These are phyloP conservation scores for Raddia guianensis DNA, from an alignment of 176 grass and related monocot species.

Conservation along the genomic window DNA sequence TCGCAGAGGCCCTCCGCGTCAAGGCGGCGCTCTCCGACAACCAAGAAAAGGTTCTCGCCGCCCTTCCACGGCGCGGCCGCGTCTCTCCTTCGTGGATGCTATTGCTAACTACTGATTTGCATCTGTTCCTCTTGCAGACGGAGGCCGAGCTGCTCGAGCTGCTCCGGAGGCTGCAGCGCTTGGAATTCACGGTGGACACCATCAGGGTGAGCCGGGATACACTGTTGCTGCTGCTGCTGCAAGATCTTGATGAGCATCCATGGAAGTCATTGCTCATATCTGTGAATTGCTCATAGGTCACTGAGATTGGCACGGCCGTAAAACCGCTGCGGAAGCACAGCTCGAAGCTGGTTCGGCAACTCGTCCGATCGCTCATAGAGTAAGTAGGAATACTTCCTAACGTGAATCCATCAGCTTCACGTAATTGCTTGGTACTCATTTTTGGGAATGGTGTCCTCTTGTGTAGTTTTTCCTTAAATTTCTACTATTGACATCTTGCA, in stretches of 20 bases:
- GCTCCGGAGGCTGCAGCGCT: slow-evolving; percentile 44
- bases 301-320: slow-evolving; percentile 62
- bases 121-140: slow-evolving; percentile 43
- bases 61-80: background rate
- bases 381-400: slow-evolving; percentile 33
- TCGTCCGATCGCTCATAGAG: slow-evolving; percentile 61
- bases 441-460: background rate
- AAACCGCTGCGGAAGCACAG: slow-evolving; percentile 49
- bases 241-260: slow-evolving; percentile 22
- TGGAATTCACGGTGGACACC: slow-evolving; percentile 64
- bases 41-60: slow-evolving; percentile 43
- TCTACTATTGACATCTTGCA: slow-evolving; percentile 16
- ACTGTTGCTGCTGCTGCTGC: background rate
- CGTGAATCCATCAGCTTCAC: background rate
- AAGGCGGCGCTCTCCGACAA: slow-evolving; percentile 44
- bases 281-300: slow-evolving; percentile 50
- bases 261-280: slow-evolving; percentile 21
- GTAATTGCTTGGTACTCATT: background rate
- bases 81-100: background rate
- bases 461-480: background rate
- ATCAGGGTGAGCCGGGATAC: slow-evolving; percentile 52
- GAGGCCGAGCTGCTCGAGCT: slow-evolving; percentile 58
- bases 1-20: slow-evolving; percentile 49
- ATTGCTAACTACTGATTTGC: slow-evolving; percentile 9
- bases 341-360: slow-evolving; percentile 60